A percentile compares a stretch with the other conserved stretches of the same genome.
Conservation (phyloP, 805 yeast species). For the Candida ipomoeae region DNA sequence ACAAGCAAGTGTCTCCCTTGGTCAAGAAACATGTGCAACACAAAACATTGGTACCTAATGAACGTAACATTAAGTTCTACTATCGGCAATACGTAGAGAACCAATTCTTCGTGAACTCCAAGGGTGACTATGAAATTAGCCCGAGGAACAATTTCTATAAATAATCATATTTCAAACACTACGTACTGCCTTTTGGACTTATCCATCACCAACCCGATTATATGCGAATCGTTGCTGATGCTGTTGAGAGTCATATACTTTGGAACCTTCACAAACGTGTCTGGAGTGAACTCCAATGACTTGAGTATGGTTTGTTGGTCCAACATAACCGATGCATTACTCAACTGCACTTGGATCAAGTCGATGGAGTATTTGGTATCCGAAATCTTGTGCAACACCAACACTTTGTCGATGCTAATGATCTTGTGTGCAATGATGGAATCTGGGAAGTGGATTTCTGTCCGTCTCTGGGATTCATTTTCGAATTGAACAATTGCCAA, state of each 20-base stretch:
- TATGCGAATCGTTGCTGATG: conserved; percentile 12
- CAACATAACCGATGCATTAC: not conserved
- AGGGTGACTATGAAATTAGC: conserved; percentile 19
- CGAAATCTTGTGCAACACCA: conserved; percentile 7
- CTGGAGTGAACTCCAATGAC: conserved; percentile 11
- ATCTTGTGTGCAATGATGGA: conserved; percentile 9
- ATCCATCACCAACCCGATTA: conserved; percentile 40
- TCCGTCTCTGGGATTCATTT: not conserved
- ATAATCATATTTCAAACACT: conserved; percentile 35
- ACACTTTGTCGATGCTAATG: conserved; percentile 3
- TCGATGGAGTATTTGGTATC: conserved; percentile 2
- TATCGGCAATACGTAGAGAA: conserved; percentile 26
- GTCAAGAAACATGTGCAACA: conserved; percentile 19
- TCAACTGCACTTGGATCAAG: not conserved
- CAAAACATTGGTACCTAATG: conserved; percentile 27
- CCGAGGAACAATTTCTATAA: conserved; percentile 26
- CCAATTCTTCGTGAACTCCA: conserved; percentile 27
- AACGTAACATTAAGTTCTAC: conserved; percentile 25
- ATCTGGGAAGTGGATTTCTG: conserved; percentile 1
- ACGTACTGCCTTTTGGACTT: conserved; percentile 35
- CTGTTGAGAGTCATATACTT: conserved; percentile 29
- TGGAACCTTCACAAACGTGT: conserved; percentile 22
- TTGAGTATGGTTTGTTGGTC: conserved; percentile 10
- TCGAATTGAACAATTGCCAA: conserved; percentile 3
- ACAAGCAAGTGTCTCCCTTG: conserved; percentile 13